Base-by-base conservation (phyloP, 1,284 basidiomycete species). In the Hortiboletus rubellus region DNA sequence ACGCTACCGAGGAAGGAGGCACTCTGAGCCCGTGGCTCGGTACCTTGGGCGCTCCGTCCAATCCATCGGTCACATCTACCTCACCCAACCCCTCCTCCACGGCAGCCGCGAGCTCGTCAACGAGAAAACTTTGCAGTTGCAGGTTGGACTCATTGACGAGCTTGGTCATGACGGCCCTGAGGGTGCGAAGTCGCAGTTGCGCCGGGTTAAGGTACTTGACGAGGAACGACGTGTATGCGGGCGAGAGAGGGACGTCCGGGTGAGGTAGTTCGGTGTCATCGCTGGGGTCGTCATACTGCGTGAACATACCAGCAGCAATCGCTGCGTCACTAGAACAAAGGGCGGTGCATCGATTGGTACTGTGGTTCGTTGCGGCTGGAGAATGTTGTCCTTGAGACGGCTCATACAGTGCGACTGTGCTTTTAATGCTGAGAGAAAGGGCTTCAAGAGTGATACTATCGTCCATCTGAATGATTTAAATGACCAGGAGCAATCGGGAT, bases 141-240 rank as follows among this genome's bases (percentile, higher is more conserved):
- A 98, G 83, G 60, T 90, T 91, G 15, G 94, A 97, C 58, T 97
- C 92, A 61, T 89, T 85, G 59, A 89, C 83, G 74, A 99, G 98
- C 60, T 92, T 88, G 3, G 83, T 76, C 46, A 91, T 86, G 60
- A 98, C 85, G 52, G 88, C 83, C 61, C 86, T 83, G 73, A 98
- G 87, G 6, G 91, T 94, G 62, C 88, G 84, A 1, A 84, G 78
- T 56, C 91, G 87, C 48, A 98, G 85, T 75, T 98, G 98, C 33
- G 91, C 89, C 6, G 94, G 92, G 71, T 97, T 94, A 57, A 99
- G 79, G 77, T 89, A 98, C 63, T 87, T 82, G 40, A 83, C 80
- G 56, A 95, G 86, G 80, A 91, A 92, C 34, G 82, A 76, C 38
- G 82, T 68, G 65, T 93, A 80, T 42, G 82, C 79, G 34, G 83